Conservation (phyloP, 2,329 filamentous ascomycete genomes). For the Trichoderma sp. region DNA sequence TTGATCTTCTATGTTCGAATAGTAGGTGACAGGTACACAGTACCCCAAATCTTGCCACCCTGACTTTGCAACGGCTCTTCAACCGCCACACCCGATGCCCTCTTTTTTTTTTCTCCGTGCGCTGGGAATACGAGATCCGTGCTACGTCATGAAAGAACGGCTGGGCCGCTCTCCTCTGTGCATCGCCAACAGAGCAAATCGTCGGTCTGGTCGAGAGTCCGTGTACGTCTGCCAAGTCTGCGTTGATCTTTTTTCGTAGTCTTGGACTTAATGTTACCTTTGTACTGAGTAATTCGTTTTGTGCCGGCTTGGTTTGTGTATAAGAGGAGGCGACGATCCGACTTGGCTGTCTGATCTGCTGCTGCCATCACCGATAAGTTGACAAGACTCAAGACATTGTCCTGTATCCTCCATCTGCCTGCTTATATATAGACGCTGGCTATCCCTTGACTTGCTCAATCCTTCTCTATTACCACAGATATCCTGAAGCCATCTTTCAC, state of each 20-base stretch:
- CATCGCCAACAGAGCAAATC: slow-evolving; percentile 13
- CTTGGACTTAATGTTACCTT: background rate
- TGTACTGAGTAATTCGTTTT: background rate
- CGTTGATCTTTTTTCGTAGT: background rate
- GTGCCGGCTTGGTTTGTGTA: background rate
- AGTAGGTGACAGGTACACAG: too few species aligned
- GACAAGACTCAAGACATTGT: background rate
- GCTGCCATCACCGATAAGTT: background rate
- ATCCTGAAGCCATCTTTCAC: too few species aligned
- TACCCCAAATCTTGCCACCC: slow-evolving; percentile 9
- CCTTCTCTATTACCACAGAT: background rate
- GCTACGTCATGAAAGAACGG: slow-evolving; percentile 32
- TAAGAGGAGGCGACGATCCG: slow-evolving; percentile 18
- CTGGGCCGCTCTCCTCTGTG: slow-evolving; percentile 10
- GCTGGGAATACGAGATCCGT: slow-evolving; percentile 33
- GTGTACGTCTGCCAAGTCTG: slow-evolving; percentile 1
- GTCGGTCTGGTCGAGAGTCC: background rate
- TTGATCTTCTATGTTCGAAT: too few species aligned
- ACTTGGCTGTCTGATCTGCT: background rate
- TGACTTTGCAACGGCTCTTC: slow-evolving; percentile 11
- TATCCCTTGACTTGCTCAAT: background rate
- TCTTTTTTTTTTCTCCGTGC: slow-evolving; percentile 1
- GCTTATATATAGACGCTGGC: background rate
- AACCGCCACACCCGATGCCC: slow-evolving; percentile 8
- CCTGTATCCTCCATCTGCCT: background rate